Conservation (phyloP, 495 filamentous ascomycete genomes). For the Aspergillus conjunctus region DNA sequence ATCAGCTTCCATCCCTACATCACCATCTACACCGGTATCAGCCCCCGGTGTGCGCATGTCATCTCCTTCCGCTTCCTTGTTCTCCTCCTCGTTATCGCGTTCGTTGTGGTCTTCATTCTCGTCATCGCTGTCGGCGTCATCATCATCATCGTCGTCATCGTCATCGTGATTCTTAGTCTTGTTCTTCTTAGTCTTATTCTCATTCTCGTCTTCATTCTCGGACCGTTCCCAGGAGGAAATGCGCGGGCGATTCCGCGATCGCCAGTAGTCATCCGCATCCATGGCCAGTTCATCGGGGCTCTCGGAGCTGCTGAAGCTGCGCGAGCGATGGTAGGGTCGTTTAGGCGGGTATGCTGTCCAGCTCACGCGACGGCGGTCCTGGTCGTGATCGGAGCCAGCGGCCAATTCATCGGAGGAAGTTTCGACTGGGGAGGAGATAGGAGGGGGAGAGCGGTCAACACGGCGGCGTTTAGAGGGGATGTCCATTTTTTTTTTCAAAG, state of each 20-base stretch:
- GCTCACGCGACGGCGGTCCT: conserved; percentile 45
- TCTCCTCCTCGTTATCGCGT: conserved; percentile 8
- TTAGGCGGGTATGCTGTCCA: conserved; percentile 43
- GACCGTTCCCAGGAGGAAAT: conserved; percentile 26
- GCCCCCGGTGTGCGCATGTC: conserved; percentile 14
- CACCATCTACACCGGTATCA: conserved; percentile 7
- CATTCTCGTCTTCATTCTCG: conserved; percentile 15
- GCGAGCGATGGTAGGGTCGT: conserved; percentile 37
- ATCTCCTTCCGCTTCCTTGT: conserved; percentile 15
- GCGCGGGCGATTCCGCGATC: conserved; percentile 35
- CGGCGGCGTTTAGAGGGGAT: conserved; percentile 59
- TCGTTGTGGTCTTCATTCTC: not conserved
- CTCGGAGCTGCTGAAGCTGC: conserved; percentile 39
- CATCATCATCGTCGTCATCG: conserved; percentile 2
- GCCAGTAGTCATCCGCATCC: conserved; percentile 47
- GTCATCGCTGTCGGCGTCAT: not conserved
- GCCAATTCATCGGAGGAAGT: conserved; percentile 59
- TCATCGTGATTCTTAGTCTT: conserved; percentile 5
- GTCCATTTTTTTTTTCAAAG: conserved; percentile 29
- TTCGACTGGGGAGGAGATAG: conserved; percentile 40
- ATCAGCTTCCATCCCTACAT: conserved; percentile 24
- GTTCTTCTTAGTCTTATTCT: conserved; percentile 23
- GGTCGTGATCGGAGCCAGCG: conserved; percentile 45
- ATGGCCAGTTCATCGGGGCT: conserved; percentile 50
- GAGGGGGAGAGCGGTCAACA: conserved; percentile 38